These are phyloP conservation scores for Lupinus albus DNA, from an alignment of 306 rosid genomes.

Conservation along the genomic window DNA sequence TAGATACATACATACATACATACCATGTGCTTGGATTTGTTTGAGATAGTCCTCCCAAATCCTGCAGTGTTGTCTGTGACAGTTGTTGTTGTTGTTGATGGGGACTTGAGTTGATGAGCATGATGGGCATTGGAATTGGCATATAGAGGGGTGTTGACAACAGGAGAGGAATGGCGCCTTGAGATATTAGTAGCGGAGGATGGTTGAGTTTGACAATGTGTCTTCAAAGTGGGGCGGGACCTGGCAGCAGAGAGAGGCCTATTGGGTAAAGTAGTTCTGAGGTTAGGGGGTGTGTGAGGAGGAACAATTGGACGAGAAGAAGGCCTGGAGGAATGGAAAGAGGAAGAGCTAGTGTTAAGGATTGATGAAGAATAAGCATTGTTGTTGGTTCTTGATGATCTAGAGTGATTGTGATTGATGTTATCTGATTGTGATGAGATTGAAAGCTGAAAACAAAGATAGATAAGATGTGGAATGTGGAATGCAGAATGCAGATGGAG, in stretches of 20 bases:
- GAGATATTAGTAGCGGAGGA: conserved; percentile 46
- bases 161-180: conserved; percentile 81
- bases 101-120: conserved; percentile 53
- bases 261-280: conserved; percentile 84
- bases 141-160: conserved; percentile 59
- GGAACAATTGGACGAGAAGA: conserved; percentile 87
- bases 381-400: conserved; percentile 89
- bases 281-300: conserved; percentile 94
- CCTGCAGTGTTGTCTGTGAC: conserved; percentile 79
- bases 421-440: conserved; percentile 86
- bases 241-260: conserved; percentile 97
- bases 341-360: conserved; percentile 95
- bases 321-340: conserved; percentile 97
- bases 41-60: conserved; percentile 91
- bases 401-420: conserved; percentile 59
- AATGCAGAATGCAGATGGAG: conserved; percentile 30
- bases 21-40: conserved; percentile 96
- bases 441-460: conserved; percentile 73
- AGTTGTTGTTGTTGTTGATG: conserved; percentile 62
- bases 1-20: conserved; percentile 68
- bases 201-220: conserved; percentile 62
- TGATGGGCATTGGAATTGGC: conserved; percentile 64
- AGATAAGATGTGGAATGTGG: not conserved
- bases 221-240: conserved; percentile 72
- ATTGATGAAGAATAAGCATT: conserved; percentile 71